phyloP scores from a whole-genome alignment of 495 filamentous ascomycete genomes.

The Aspergillus funiculosus region DNA sequence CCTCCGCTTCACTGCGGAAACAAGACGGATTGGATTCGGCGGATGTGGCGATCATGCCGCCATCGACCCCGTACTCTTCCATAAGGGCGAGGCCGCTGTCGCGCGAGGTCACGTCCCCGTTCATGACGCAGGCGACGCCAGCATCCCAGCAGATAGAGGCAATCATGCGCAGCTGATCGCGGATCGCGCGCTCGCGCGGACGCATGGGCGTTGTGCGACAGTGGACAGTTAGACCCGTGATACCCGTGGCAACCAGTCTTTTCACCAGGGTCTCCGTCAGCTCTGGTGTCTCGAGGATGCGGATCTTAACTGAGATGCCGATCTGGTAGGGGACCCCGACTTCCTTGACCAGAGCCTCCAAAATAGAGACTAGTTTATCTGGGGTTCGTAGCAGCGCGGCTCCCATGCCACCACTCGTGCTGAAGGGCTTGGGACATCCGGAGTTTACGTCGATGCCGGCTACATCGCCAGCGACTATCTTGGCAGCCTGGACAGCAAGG shows the following conservation, averaged over 20 bases:
- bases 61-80: constrained; percentile 73
- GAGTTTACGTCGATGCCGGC: constrained; percentile 95
- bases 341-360: constrained; percentile 72
- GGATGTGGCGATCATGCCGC: constrained; percentile 92
- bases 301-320: constrained; percentile 92
- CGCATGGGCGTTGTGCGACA: constrained; percentile 96
- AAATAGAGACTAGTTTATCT: constrained; percentile 73
- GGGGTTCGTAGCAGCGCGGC: constrained; percentile 80
- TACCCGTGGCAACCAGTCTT: constrained; percentile 72
- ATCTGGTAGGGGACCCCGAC: constrained; percentile 71
- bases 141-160: constrained; percentile 67
- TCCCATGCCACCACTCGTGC: constrained; percentile 87
- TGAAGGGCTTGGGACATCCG: constrained; percentile 95
- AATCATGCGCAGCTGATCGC: constrained; percentile 79
- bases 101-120: constrained; percentile 76
- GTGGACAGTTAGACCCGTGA: constrained; percentile 86
- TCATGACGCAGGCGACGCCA: constrained; percentile 88
- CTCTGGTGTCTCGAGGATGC: constrained; percentile 70
- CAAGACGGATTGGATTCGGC: constrained; percentile 85
- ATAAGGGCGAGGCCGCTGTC: constrained; percentile 63
- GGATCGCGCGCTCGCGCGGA: constrained; percentile 76
- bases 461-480: constrained; percentile 77
- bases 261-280: constrained; percentile 69
- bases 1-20: constrained; percentile 62
- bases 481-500: constrained; percentile 74